Percentiles rank a stretch among this genome's conserved stretches.
phyloP scores from a whole-genome alignment of 2,329 filamentous ascomycete genomes.

The Monilinia vaccinii-corymbosi region DNA sequence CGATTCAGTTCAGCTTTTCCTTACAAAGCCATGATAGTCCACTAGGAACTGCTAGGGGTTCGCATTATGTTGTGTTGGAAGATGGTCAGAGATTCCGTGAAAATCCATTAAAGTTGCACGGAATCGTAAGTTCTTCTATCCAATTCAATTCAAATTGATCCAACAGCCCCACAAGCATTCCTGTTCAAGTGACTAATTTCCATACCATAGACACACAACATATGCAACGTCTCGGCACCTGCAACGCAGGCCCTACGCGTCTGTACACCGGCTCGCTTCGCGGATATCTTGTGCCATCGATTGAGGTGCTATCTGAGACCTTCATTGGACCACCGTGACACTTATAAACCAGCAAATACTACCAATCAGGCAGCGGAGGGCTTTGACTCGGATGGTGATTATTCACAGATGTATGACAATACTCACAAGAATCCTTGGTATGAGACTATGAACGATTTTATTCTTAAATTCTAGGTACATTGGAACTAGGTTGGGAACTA shows the following conservation, averaged over 20 bases:
- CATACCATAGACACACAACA: constrained; percentile 56
- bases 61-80: background rate
- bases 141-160: background rate
- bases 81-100: constrained; percentile 45
- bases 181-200: background rate
- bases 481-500: too few relatives aligned
- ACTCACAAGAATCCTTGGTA: background rate
- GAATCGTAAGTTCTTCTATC: constrained; percentile 33
- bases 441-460: background rate
- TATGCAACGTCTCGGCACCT: constrained; percentile 73
- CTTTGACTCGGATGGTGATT: background rate
- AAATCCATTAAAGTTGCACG: constrained; percentile 41
- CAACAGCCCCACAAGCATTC: background rate
- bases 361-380: background rate
- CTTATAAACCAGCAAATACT: background rate
- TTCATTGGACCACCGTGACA: background rate
- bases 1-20: background rate
- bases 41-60: constrained; percentile 2
- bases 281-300: constrained; percentile 72
- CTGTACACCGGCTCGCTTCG: constrained; percentile 81
- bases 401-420: background rate
- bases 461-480: background rate
- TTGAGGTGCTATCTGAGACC: constrained; percentile 56
- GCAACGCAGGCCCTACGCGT: constrained; percentile 80
- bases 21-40: background rate